phyloP scores from a whole-genome alignment of 1,284 basidiomycete genomes.

The Lentinus polychrous region DNA sequence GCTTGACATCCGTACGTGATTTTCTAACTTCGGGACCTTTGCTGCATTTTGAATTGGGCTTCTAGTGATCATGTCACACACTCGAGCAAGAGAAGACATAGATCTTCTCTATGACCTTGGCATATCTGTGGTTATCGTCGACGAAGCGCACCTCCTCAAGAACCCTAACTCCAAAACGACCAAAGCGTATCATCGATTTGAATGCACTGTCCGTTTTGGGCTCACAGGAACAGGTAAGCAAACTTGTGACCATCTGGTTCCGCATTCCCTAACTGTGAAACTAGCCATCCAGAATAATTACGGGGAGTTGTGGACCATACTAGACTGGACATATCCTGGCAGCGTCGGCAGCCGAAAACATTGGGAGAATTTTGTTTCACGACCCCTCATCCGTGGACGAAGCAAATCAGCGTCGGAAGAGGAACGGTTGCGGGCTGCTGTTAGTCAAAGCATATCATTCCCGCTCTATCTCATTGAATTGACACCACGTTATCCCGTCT shows the following conservation, averaged over 20 bases:
- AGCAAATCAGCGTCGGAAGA: slow-evolving; percentile 56
- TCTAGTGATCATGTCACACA: slow-evolving; percentile 67
- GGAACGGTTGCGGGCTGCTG: slow-evolving; percentile 50
- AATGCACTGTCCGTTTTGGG: slow-evolving; percentile 61
- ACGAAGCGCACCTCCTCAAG: slow-evolving; percentile 81
- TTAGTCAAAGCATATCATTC: slow-evolving; percentile 24
- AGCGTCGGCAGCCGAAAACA: slow-evolving; percentile 56
- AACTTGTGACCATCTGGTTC: no score
- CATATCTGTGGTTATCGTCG: slow-evolving; percentile 69
- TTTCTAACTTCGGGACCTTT: not conserved
- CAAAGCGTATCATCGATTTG: slow-evolving; percentile 56
- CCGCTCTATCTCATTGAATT: not conserved
- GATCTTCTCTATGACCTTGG: slow-evolving; percentile 54
- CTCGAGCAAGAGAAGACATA: slow-evolving; percentile 62
- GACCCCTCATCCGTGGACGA: slow-evolving; percentile 65
- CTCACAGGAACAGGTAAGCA: slow-evolving; percentile 54
- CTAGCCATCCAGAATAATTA: slow-evolving; percentile 85
- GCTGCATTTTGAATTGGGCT: not conserved
- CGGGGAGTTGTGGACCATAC: slow-evolving; percentile 76
- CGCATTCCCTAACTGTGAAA: slow-evolving; percentile 29
- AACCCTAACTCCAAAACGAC: slow-evolving; percentile 61
- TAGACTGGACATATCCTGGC: slow-evolving; percentile 77
- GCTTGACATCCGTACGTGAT: slow-evolving; percentile 60
- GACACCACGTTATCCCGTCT: not conserved
- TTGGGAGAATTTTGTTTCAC: slow-evolving; percentile 63